These are phyloP conservation scores for Talaromyces sp. DNA, from an alignment of 2,329 filamentous ascomycete species.

Conservation along the genomic window DNA sequence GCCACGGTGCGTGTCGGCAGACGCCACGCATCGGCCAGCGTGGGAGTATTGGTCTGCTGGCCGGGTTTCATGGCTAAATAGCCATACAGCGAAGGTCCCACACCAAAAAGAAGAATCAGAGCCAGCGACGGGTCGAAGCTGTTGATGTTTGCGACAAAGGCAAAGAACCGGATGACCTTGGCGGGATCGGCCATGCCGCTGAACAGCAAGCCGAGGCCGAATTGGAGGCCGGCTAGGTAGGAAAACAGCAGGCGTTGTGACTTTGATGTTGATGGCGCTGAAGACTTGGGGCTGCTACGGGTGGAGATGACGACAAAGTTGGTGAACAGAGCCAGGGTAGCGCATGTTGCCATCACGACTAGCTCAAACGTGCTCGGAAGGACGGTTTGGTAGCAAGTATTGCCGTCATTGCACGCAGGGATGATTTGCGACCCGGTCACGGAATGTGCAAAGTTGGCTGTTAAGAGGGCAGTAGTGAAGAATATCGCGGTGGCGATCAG, in stretches of 20 bases:
- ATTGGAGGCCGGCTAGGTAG: slow-evolving; percentile 45
- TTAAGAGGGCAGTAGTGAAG: slow-evolving; percentile 40
- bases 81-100: slow-evolving; percentile 41
- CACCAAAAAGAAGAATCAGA: slow-evolving; percentile 46
- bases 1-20: slow-evolving; percentile 41
- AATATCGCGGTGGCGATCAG: slow-evolving; percentile 43
- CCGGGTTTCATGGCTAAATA: slow-evolving; percentile 27
- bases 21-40: slow-evolving; percentile 37
- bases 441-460: slow-evolving; percentile 27
- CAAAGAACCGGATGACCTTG: slow-evolving; percentile 49
- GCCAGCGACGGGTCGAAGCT: slow-evolving; percentile 48
- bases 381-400: slow-evolving; percentile 44
- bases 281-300: slow-evolving; percentile 19
- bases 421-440: slow-evolving; percentile 31
- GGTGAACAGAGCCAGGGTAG: slow-evolving; percentile 23
- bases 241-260: slow-evolving; percentile 25
- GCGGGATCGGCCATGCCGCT: slow-evolving; percentile 47
- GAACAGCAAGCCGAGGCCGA: slow-evolving; percentile 48
- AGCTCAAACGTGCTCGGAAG: slow-evolving; percentile 36
- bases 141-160: slow-evolving; percentile 36
- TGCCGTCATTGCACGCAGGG: slow-evolving; percentile 30
- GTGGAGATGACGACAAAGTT: slow-evolving; percentile 32
- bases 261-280: slow-evolving; percentile 26
- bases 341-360: slow-evolving; percentile 29
- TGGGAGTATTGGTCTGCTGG: no score